Percentiles rank a stretch among this genome's conserved stretches.
Evolutionary conservation across 1,139 yeast species (phyloP).

Genomic region (Geotrichum histeridarum): DNA sequence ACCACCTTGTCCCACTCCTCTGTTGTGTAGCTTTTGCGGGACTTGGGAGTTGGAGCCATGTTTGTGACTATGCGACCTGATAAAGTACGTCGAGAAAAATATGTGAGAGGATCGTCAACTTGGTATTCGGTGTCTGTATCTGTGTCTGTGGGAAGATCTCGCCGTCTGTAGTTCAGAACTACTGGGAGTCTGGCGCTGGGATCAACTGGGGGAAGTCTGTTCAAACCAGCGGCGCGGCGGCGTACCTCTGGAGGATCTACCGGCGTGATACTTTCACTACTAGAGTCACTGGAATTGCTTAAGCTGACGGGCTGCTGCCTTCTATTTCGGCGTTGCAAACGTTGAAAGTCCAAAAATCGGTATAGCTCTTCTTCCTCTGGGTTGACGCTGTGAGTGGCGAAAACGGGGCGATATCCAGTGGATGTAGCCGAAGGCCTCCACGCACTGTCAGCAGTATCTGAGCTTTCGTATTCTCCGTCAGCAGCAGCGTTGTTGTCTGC

Average conservation of each 20-base stretch:
- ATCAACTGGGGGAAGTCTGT: slow-evolving; percentile 1
- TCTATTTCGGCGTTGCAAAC: not conserved
- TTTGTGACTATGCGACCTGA: not conserved
- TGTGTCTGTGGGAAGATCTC: not conserved
- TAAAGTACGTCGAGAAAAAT: not conserved
- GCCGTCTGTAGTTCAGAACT: slow-evolving; percentile 8
- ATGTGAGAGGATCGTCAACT: slow-evolving; percentile 6
- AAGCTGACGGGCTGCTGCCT: not conserved
- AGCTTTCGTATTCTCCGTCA: not conserved
- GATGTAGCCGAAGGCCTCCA: not conserved
- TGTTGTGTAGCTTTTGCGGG: slow-evolving; percentile 19
- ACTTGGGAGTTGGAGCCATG: not conserved
- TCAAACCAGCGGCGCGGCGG: not conserved
- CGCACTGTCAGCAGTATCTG: not conserved
- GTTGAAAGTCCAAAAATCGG: slow-evolving; percentile 7
- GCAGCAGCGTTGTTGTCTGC: not conserved
- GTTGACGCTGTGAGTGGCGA: not conserved
- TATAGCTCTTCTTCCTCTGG: slow-evolving; percentile 9
- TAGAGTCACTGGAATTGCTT: not conserved
- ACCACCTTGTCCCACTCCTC: slow-evolving; percentile 31
- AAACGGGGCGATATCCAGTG: not conserved
- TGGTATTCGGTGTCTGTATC: not conserved
- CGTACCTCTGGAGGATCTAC: not conserved
- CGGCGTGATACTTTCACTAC: not conserved
- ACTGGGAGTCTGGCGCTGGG: slow-evolving; percentile 8